A percentile compares a stretch with the other conserved stretches of the same genome.
phyloP scores from a whole-genome alignment of 768 basidiomycete species.

The Leccinum barrowsii region DNA sequence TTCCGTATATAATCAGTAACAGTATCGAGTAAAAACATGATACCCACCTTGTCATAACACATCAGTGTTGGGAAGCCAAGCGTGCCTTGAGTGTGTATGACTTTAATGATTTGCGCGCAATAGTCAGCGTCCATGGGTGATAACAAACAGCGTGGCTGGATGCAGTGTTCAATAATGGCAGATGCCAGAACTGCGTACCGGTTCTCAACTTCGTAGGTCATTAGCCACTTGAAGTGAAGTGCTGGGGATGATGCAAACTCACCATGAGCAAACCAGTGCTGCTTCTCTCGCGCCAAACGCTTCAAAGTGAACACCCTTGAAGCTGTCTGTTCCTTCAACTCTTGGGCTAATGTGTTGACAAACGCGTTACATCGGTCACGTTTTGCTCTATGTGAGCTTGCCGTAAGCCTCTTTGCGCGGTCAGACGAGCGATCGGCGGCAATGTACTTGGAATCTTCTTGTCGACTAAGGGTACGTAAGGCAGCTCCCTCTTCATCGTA shows the following conservation, averaged over 20 bases:
- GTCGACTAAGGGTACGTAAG: constrained; percentile 57
- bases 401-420: constrained; percentile 53
- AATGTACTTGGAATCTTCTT: constrained; percentile 62
- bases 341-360: constrained; percentile 56
- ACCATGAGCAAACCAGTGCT: constrained; percentile 79
- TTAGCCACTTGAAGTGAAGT: constrained; percentile 8
- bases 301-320: constrained; percentile 73
- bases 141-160: constrained; percentile 87
- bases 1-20: constrained; percentile 5
- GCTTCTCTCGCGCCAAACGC: constrained; percentile 72
- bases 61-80: constrained; percentile 82
- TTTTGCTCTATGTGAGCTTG: constrained; percentile 53
- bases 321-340: constrained; percentile 72
- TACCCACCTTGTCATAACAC: constrained; percentile 75
- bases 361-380: constrained; percentile 67
- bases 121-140: constrained; percentile 97
- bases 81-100: constrained; percentile 85
- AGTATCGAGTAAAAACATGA: not conserved
- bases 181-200: constrained; percentile 48
- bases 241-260: constrained; percentile 1
- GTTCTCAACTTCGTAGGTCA: constrained; percentile 25
- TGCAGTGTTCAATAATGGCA: constrained; percentile 82
- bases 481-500: constrained; percentile 77
- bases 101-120: constrained; percentile 86
- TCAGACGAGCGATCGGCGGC: constrained; percentile 73